Percentiles rank a stretch among this genome's conserved stretches.
Conservation (phyloP, 129 eudicot species). For the Helichrysum umbraculigerum region DNA sequence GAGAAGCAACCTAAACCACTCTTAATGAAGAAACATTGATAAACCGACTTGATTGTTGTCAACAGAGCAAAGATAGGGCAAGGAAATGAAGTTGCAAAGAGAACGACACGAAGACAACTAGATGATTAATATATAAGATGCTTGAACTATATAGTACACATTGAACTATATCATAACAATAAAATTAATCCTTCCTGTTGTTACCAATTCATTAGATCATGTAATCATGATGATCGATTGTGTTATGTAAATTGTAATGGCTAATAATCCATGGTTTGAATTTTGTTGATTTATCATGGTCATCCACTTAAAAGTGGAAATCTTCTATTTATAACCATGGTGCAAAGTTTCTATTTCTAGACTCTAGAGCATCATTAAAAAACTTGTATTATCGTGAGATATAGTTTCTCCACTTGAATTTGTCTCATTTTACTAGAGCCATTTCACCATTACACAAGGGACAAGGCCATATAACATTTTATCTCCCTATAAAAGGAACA, state of each 20-base stretch:
- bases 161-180: constrained; percentile 15
- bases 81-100: no score
- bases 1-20: no score
- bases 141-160: neutral
- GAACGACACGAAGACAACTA: no score
- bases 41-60: no score
- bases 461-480: neutral
- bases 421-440: constrained; percentile 16
- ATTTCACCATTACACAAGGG: constrained; percentile 12
- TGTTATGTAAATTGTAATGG: constrained; percentile 20
- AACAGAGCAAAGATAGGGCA: no score
- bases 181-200: constrained; percentile 10
- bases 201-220: constrained; percentile 24
- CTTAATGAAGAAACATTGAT: no score
- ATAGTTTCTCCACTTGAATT: constrained; percentile 30
- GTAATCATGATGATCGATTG: constrained; percentile 9
- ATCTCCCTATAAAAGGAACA: constrained; percentile 26
- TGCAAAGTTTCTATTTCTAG: constrained; percentile 36
- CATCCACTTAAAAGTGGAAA: constrained; percentile 34
- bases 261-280: constrained; percentile 16
- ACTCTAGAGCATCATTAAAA: constrained; percentile 22
- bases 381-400: constrained; percentile 24
- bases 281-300: constrained; percentile 21
- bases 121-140: no score
- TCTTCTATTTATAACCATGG: constrained; percentile 31